Evolutionary conservation across 2,329 filamentous ascomycete species (phyloP).

Genomic region (Neonectria punicea): DNA sequence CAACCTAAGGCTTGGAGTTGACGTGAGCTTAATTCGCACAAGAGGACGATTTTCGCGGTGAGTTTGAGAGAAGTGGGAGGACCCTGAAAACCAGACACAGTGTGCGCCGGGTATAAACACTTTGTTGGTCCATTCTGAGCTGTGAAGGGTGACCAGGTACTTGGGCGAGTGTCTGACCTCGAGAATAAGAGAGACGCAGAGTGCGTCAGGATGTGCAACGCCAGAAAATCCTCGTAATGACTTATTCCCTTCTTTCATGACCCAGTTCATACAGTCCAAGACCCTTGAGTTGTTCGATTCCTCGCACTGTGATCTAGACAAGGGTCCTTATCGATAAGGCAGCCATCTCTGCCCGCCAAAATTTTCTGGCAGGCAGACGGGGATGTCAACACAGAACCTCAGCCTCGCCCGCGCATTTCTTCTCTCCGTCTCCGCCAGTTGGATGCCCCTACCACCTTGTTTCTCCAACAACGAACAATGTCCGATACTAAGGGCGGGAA

Average conservation of each 20-base stretch:
- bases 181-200: background rate
- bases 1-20: constrained; percentile 7
- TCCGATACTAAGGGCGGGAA: constrained; percentile 54
- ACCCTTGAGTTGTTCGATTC: background rate
- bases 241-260: background rate
- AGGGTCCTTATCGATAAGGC: constrained; percentile 49
- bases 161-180: too few relatives aligned
- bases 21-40: constrained; percentile 19
- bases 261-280: background rate
- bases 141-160: background rate
- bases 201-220: background rate
- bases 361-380: constrained; percentile 41
- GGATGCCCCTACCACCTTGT: constrained; percentile 10
- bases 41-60: constrained; percentile 21
- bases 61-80: constrained; percentile 17
- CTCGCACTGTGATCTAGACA: constrained; percentile 30
- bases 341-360: constrained; percentile 40
- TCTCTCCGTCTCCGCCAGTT: constrained; percentile 10
- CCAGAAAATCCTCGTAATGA: background rate
- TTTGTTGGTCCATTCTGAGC: background rate
- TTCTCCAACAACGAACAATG: constrained; percentile 46
- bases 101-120: constrained; percentile 18
- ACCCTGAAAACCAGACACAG: constrained; percentile 22
- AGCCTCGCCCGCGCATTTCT: constrained; percentile 38
- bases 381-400: constrained; percentile 32